phyloP scores from a whole-genome alignment of 305 asterid species.

The Fraxinus latifolia region DNA sequence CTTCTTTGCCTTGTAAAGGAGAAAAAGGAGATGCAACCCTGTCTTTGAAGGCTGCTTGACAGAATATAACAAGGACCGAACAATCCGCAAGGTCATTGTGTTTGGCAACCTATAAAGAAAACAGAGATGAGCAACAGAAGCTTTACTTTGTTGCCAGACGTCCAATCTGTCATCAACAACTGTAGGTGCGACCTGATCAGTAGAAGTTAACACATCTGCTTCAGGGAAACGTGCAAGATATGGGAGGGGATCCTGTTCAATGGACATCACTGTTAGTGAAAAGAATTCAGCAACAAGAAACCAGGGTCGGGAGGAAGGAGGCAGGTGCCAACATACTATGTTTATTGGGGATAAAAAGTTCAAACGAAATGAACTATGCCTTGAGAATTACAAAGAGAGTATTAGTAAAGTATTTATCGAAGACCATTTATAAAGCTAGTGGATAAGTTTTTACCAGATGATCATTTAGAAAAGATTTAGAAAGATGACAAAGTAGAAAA shows the following conservation, averaged over 20 bases:
- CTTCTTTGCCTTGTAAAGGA: conserved; percentile 12
- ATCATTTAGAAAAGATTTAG: neutral
- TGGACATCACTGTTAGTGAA: conserved; percentile 29
- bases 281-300: conserved; percentile 14
- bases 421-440: neutral
- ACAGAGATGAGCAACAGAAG: conserved; percentile 22
- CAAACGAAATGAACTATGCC: neutral
- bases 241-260: conserved; percentile 87
- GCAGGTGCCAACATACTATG: neutral
- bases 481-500: neutral
- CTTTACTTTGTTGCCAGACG: conserved; percentile 76
- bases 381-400: neutral
- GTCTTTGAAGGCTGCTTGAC: neutral
- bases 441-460: neutral
- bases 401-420: neutral
- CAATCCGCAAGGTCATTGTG: neutral
- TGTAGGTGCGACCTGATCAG: conserved; percentile 86
- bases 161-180: conserved; percentile 90
- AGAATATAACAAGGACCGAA: neutral
- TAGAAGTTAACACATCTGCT: conserved; percentile 94
- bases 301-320: neutral
- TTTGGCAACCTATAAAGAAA: neutral
- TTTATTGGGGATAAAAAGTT: neutral
- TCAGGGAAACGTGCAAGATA: conserved; percentile 91
- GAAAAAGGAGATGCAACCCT: conserved; percentile 1